Base-by-base conservation (phyloP, 768 basidiomycete species). In the Pleurotus salmoneostramineus region DNA sequence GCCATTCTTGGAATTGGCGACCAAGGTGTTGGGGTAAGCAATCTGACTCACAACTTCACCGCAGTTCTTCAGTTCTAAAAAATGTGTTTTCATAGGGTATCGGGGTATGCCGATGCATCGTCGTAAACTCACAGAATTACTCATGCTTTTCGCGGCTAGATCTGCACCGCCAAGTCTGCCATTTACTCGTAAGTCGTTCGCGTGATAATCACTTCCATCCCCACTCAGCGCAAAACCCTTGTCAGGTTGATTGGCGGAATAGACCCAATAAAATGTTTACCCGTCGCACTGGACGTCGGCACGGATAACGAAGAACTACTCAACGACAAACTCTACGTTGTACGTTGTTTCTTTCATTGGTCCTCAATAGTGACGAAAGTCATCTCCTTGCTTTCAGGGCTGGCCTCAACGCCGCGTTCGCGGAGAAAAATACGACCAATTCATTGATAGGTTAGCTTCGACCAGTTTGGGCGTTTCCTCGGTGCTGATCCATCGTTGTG, bases 91-190 rank as follows among this genome's bases (percentile, higher is more conserved):
- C n/a, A 4, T 54, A 79, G 77, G 79, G 79, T 5, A 78, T 81
- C 44, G 82, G 83, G 56, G 85, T 87, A 68, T 15, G 78, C 61
- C 17, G 11, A 8, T 8, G 11, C 44, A 45, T 45, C 11, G 11
- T 7, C 44, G 11, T 45, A 12, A 15, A 8, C 6, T 45, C 17
- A 15, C 6, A 6, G 7, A 40, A 14, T 40, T 8, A 8, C 44
- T 45, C 17, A 45, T 10, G 14, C n/a, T n/a, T n/a, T n/a, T n/a
- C n/a, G n/a, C n/a, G n/a, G n/a, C n/a, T 63, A 89, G 84, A 91
- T 91, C 54, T 85, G 87, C 0, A 78, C 85, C 0, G 89, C 89
- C 6, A 94, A 94, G 74, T 83, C 90, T 4, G 87, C 80, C 6
- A 83, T 94, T 21, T 91, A 91, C 64, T 86, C 87, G 84, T 87